Conservation (phyloP, 2,329 filamentous ascomycete genomes). For the Phaeosphaeriaceae sp. region DNA sequence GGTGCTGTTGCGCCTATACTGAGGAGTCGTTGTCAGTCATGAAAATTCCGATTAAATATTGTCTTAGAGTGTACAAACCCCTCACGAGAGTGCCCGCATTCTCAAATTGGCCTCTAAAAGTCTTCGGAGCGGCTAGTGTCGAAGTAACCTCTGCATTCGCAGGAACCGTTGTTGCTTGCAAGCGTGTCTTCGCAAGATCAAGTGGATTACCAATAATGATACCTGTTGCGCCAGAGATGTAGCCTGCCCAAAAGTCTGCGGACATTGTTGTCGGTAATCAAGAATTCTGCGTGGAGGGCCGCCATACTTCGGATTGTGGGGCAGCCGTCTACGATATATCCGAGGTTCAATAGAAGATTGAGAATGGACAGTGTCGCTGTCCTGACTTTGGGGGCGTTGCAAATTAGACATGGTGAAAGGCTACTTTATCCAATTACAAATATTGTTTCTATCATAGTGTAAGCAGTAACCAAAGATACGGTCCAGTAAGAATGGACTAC, state of each 20-base stretch:
- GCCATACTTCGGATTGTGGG: conserved; percentile 1
- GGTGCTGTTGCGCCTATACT: conserved; percentile 77
- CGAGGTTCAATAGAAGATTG: no score
- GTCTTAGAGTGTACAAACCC: conserved; percentile 28
- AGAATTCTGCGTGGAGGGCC: neutral
- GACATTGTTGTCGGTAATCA: conserved; percentile 63
- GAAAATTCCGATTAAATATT: neutral
- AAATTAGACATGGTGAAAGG: no score
- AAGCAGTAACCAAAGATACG: no score
- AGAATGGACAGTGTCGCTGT: no score
- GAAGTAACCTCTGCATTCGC: conserved; percentile 17
- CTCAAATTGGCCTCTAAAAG: conserved; percentile 44
- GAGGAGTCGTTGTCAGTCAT: conserved; percentile 11
- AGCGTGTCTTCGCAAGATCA: conserved; percentile 77
- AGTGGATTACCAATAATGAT: conserved; percentile 91
- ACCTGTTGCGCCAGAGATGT: conserved; percentile 81
- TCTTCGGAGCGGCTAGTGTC: conserved; percentile 17
- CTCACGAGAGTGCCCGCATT: conserved; percentile 45
- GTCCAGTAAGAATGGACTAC: no score
- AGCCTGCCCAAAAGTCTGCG: conserved; percentile 92
- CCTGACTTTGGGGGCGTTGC: no score
- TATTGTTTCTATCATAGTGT: no score
- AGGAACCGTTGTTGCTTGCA: conserved; percentile 67
- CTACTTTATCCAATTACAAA: no score
- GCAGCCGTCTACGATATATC: neutral